Base-by-base conservation (phyloP, 345 rosid genomes). In the Microthlaspi erraticum region DNA sequence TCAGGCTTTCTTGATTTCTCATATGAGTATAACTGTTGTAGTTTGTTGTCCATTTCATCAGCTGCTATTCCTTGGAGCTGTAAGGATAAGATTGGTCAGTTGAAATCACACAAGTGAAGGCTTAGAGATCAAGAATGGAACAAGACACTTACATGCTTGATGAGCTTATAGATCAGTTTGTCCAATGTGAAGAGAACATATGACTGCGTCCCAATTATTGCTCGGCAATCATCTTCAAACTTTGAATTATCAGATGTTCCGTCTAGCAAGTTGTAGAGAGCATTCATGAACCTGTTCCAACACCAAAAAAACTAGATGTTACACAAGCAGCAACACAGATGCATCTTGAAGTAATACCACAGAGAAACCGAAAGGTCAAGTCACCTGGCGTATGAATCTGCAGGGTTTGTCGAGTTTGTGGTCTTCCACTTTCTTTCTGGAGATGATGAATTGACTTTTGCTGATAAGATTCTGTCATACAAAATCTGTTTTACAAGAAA, bases 221-320 rank as follows among this genome's bases (percentile, higher is more conserved):
- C 90, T 29, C 97, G 92, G 62, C 99, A 94, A 23, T 94, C 99
- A 70, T 94, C 98, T 84, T 94, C 99, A 65, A 92, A 94, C 82
- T 92, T 94, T 0, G 92, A 75, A 75, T 88, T 94, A 72, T 91
- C 97, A 57, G 96, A 92, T 65, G 97, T 85, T 45, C 99, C 99
- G 76, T 92, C 97, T 16, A 94, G 89, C 49, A 94, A 79, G 76
- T 83, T 92, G 87, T 89, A 92, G 69, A 94, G 93, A 54, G 98
- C 97, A 72, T 82, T 79, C 88, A 85, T 87, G 80, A 94, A 88
- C 82, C 99, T 94, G 85, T 64, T 72, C 38, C 60, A 53, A 23
- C 55, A 56, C 52, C 20, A 4, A 68, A 63, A n/a, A n/a, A n/a
- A 34, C 32, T 11, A n/a, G 10, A 55, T 69, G 45, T 49, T 74